Evolutionary conservation across 1,139 yeast species (phyloP).

Genomic region (Citeromyces siamensis): DNA sequence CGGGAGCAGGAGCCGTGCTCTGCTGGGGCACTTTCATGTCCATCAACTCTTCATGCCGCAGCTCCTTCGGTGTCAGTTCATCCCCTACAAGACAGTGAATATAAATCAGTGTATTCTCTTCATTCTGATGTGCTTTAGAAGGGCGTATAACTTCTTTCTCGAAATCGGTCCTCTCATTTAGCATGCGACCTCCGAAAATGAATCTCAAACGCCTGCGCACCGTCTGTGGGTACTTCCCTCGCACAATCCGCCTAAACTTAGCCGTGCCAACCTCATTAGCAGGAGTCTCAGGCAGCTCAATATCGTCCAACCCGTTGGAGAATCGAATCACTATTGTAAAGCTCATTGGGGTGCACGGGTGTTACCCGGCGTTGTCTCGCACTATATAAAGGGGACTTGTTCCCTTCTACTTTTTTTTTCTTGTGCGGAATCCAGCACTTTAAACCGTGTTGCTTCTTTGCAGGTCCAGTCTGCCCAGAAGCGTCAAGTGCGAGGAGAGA

Average conservation of each 20-base stretch:
- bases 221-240: conserved; percentile 22
- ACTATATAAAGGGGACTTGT: conserved; percentile 5
- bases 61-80: conserved; percentile 40
- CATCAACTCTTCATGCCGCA: conserved; percentile 47
- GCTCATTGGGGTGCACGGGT: neutral
- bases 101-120: conserved; percentile 25
- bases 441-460: conserved; percentile 50
- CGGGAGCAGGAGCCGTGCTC: conserved; percentile 55
- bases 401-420: conserved; percentile 13
- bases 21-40: conserved; percentile 37
- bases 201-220: conserved; percentile 47
- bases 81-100: conserved; percentile 82
- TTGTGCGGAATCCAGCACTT: conserved; percentile 58
- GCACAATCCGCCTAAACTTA: conserved; percentile 31
- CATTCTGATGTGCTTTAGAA: conserved; percentile 8
- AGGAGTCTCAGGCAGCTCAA: conserved; percentile 25
- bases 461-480: conserved; percentile 23
- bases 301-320: conserved; percentile 34
- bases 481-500: conserved; percentile 67
- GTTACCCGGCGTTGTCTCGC: neutral
- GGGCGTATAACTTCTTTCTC: conserved; percentile 29
- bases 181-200: conserved; percentile 63
- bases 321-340: conserved; percentile 33
- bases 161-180: conserved; percentile 48
- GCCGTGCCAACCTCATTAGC: conserved; percentile 25